Conservation (phyloP, 2,329 filamentous ascomycete genomes). For the Trichoderma harzianum region DNA sequence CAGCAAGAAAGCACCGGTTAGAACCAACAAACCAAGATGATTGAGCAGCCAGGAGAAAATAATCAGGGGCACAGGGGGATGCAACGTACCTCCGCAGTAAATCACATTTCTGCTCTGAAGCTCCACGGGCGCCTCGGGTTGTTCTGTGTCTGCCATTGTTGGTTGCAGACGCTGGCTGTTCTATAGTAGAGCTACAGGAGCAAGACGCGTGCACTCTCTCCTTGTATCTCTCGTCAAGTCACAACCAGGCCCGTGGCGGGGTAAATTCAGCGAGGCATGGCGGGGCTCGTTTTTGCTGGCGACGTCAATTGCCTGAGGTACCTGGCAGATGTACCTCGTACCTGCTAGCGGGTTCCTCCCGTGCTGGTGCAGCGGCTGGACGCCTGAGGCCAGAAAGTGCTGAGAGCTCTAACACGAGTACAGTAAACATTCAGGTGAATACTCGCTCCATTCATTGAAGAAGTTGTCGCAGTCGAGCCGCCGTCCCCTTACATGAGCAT, state of each 20-base stretch:
- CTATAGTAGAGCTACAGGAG: conserved; percentile 23
- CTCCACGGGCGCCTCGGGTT: conserved; percentile 43
- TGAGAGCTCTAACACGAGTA: background rate
- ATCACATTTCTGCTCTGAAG: conserved; percentile 50
- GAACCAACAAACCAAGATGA: background rate
- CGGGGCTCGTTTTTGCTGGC: conserved; percentile 13
- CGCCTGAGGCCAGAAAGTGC: conserved; percentile 2
- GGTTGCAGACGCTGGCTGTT: conserved; percentile 25
- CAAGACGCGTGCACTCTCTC: conserved; percentile 28
- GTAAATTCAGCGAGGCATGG: conserved; percentile 28
- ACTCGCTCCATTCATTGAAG: background rate
- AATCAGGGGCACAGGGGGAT: background rate
- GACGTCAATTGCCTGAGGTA: conserved; percentile 5
- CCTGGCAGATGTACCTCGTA: background rate
- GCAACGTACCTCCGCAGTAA: conserved; percentile 57
- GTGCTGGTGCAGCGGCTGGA: background rate
- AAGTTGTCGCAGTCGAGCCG: background rate
- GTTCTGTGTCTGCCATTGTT: conserved; percentile 54
- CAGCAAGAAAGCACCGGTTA: background rate
- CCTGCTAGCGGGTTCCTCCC: background rate
- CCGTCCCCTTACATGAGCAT: background rate
- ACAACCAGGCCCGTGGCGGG: conserved; percentile 31
- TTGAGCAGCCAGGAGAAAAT: background rate
- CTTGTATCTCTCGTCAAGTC: background rate
- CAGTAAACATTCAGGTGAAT: background rate